Evolutionary conservation across 1,139 yeast species (phyloP).

Genomic region (Suzukiozyma palmioleophila): DNA sequence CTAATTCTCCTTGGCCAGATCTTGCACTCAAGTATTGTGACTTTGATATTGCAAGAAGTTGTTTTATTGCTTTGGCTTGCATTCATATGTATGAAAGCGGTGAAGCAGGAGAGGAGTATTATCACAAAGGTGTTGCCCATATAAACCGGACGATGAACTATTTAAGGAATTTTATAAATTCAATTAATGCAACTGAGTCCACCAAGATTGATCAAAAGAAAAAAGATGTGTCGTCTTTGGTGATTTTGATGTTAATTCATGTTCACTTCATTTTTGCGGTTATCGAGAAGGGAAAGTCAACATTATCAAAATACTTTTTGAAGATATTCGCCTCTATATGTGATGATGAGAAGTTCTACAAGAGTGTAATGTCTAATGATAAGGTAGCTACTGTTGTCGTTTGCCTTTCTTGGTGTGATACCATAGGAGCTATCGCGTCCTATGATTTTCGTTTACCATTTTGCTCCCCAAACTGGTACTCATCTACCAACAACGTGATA

Average conservation of each 20-base stretch:
- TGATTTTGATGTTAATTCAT: constrained; percentile 45
- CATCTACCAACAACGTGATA: constrained; percentile 31
- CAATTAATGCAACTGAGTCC: constrained; percentile 14
- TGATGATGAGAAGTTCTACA: constrained; percentile 23
- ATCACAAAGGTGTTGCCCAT: constrained; percentile 46
- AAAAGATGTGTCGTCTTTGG: constrained; percentile 42
- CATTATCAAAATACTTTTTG: constrained; percentile 43
- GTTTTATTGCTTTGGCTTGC: constrained; percentile 50
- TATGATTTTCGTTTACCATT: constrained; percentile 51
- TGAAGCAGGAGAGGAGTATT: constrained; percentile 46
- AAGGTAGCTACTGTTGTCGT: constrained; percentile 46
- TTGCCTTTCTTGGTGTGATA: constrained; percentile 53
- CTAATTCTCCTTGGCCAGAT: constrained; percentile 57
- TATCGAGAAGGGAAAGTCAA: constrained; percentile 49
- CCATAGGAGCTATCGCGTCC: constrained; percentile 49
- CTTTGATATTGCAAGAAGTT: constrained; percentile 50
- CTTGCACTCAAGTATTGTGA: constrained; percentile 51
- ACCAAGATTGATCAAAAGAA: constrained; percentile 27
- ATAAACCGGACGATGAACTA: constrained; percentile 51
- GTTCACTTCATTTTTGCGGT: constrained; percentile 50
- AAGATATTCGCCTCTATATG: constrained; percentile 48
- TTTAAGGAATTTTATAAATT: constrained; percentile 31
- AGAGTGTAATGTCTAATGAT: constrained; percentile 30
- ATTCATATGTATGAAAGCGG: constrained; percentile 48
- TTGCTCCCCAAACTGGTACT: constrained; percentile 50